Base-by-base conservation (phyloP, 2,329 filamentous ascomycete species). In the Tolypocladium sp. region DNA sequence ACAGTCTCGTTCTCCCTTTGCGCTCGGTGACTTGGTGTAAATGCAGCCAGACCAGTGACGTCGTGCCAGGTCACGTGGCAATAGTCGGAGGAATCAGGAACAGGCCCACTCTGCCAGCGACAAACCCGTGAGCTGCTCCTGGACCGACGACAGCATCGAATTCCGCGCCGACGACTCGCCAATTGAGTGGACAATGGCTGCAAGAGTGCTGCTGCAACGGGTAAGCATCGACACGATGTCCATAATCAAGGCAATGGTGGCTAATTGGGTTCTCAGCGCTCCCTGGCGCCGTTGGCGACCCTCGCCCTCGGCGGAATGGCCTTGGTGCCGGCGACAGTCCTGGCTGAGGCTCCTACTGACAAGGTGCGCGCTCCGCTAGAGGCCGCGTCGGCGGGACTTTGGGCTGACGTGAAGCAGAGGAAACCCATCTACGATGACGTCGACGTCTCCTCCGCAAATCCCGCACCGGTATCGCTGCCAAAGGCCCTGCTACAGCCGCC, bases 371-470 rank as follows among this genome's bases (percentile, higher is more conserved):
- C 35, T 38, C 22, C 22, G 25, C 35, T 58, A 5, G 9, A 13
- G 9, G 30, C 20, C 15, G 10, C 12, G 3, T n/a, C 17, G 2
- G 6, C 30, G 27, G 20, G 8, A 12, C 27, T 6, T 7, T 51
- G 20, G 3, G 59, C 57, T 64, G 20, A 66, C 60, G 56, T 38
- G 15, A 53, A 41, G 41, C 59, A 73, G 74, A 70, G 81, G 71
- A 90, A 89, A 73, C 88, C 91, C 64, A 94, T 95, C 76, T 95
- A 95, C 82, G 90, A 93, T 75, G 82, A 87, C 71, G 76, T 79
- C 71, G 82, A 87, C 71, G 69, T 74, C 60, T 69, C 76, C 66
- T 66, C 71, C 10, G 40, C 38, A 51, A 46, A 41, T 49, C 68
- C 66, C 66, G 66, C 59, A 59, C 70, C 73, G 66, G 58, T 59